These are phyloP conservation scores for Chenopodium quinoa DNA, from an alignment of 148 eudicot genomes.

Conservation along the genomic window DNA sequence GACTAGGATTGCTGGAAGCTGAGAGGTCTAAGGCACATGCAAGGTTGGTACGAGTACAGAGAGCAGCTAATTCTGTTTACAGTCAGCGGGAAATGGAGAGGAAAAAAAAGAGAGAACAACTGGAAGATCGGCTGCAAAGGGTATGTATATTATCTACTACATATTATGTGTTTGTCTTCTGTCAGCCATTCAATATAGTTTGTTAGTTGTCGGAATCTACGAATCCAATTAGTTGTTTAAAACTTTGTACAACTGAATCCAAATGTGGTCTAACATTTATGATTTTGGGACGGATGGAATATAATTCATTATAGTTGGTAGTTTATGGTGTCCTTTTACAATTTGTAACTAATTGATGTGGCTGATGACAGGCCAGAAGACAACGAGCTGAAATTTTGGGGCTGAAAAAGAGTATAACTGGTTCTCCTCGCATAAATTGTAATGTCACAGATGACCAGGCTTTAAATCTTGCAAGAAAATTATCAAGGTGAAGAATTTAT, in stretches of 20 bases:
- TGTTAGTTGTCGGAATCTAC: not conserved
- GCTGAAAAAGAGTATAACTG: slow-evolving; percentile 51
- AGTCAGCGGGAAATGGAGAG: slow-evolving; percentile 78
- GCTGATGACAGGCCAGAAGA: slow-evolving; percentile 70
- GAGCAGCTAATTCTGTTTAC: slow-evolving; percentile 61
- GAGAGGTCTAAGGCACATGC: slow-evolving; percentile 85
- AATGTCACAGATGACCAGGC: slow-evolving; percentile 48
- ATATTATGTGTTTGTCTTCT: not conserved
- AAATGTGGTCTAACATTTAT: no score
- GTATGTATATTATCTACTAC: slow-evolving; percentile 34
- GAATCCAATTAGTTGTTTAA: not conserved
- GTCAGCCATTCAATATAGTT: not conserved
- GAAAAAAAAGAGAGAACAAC: slow-evolving; percentile 56
- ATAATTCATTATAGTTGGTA: not conserved
- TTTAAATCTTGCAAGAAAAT: slow-evolving; percentile 58
- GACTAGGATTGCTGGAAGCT: slow-evolving; percentile 75
- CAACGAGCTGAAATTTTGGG: slow-evolving; percentile 76
- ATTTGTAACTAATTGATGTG: slow-evolving; percentile 2
- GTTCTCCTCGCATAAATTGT: slow-evolving; percentile 34
- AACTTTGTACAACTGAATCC: no score
- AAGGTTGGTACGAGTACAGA: slow-evolving; percentile 63
- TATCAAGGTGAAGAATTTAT: slow-evolving; percentile 40
- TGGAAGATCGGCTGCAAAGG: slow-evolving; percentile 81
- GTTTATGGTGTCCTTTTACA: no score
- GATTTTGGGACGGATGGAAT: no score